phyloP scores from a whole-genome alignment of 805 yeast genomes.

The Kodamaea hsintzibuensis region DNA sequence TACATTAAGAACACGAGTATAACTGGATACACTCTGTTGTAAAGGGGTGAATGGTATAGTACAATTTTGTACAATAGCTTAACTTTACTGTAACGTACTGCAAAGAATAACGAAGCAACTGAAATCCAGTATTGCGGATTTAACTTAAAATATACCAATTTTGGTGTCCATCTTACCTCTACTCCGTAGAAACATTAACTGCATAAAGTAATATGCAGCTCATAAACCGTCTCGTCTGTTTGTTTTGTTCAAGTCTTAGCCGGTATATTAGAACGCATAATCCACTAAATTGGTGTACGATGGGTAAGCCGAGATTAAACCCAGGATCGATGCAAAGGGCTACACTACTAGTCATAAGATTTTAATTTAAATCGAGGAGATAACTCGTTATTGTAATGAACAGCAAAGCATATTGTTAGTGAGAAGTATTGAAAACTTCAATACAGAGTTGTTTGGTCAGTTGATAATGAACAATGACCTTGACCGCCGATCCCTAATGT shows the following conservation, averaged over 20 bases:
- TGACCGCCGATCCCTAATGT: no score
- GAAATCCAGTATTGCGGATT: not conserved
- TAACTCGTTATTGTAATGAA: not conserved
- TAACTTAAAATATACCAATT: not conserved
- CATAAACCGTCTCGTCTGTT: not conserved
- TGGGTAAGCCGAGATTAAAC: not conserved
- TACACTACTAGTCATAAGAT: not conserved
- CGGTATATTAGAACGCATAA: not conserved
- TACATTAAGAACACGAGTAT: not conserved
- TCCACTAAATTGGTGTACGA: not conserved
- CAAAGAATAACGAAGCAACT: not conserved
- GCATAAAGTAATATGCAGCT: not conserved
- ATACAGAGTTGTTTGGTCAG: not conserved
- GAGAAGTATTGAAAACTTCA: not conserved
- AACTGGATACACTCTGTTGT: not conserved
- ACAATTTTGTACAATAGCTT: not conserved
- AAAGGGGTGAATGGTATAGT: not conserved
- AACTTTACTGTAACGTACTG: not conserved
- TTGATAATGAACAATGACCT: not conserved
- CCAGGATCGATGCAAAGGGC: not conserved
- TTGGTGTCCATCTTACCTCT: not conserved
- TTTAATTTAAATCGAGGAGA: not conserved
- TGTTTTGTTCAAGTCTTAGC: not conserved
- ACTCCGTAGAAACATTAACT: not conserved
- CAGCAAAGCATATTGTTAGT: not conserved